Conservation (phyloP, 1,284 basidiomycete genomes). For the Caloboletus firmus region DNA sequence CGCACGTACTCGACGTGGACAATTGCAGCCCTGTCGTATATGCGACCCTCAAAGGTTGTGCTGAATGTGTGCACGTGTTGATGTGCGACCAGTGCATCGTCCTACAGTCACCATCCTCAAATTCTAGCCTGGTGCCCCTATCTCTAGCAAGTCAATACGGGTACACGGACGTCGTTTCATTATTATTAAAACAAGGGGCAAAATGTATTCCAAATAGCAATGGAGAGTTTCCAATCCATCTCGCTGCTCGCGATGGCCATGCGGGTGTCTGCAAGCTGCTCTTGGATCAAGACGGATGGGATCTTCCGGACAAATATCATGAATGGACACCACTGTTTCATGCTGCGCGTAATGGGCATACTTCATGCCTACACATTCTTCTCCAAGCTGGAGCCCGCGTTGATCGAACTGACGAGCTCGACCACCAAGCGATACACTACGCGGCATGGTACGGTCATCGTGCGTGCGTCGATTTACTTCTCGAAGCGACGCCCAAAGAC, state of each 20-base stretch:
- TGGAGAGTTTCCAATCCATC: constrained; percentile 94
- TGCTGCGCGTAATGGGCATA: constrained; percentile 87
- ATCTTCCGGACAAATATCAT: constrained; percentile 93
- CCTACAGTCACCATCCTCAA: constrained; percentile 42
- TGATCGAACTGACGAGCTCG: constrained; percentile 80
- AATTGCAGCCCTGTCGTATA: constrained; percentile 94
- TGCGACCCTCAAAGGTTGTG: constrained; percentile 85
- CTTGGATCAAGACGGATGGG: constrained; percentile 77
- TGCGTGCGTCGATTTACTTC: constrained; percentile 72
- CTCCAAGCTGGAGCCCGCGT: constrained; percentile 80
- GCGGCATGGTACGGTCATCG: constrained; percentile 98
- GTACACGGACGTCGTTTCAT: constrained; percentile 76
- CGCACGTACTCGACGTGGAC: constrained; percentile 83
- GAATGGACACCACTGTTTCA: constrained; percentile 99
- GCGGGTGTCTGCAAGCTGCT: constrained; percentile 80
- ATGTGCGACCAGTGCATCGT: constrained; percentile 63
- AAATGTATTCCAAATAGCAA: constrained; percentile 86
- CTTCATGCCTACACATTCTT: constrained; percentile 74
- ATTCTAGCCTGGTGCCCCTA: constrained; percentile 81
- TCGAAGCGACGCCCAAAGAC: constrained; percentile 45
- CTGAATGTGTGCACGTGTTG: constrained; percentile 78
- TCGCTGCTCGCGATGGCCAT: constrained; percentile 97
- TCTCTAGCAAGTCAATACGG: constrained; percentile 91
- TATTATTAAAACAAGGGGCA: constrained; percentile 73
- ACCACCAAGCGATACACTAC: constrained; percentile 87